Conservation (phyloP, 2,329 filamentous ascomycete species). For the Lasiodiplodia sp. region DNA sequence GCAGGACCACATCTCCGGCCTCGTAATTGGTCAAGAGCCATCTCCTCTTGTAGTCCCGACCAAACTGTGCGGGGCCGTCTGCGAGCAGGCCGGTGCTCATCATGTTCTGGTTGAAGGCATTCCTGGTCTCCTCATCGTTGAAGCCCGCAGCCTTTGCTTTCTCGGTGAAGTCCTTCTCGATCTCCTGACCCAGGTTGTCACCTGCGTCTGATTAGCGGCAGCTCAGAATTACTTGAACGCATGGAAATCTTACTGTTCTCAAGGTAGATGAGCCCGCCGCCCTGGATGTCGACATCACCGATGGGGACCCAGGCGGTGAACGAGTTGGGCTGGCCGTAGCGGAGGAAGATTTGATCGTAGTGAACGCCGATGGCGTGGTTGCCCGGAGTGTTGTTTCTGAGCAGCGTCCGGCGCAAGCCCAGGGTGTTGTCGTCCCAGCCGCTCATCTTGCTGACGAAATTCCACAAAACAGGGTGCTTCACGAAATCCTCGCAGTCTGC, state of each 20-base stretch:
- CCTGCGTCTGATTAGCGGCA: not conserved
- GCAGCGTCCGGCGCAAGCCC: conserved; percentile 56
- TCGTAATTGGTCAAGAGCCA: conserved; percentile 61
- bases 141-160: conserved; percentile 54
- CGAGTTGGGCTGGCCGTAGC: conserved; percentile 45
- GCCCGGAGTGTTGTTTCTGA: conserved; percentile 64
- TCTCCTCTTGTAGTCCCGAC: conserved; percentile 36
- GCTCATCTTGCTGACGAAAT: conserved; percentile 60
- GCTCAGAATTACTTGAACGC: not conserved
- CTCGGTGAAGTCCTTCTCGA: conserved; percentile 49
- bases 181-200: conserved; percentile 44
- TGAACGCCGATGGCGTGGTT: conserved; percentile 53
- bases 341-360: conserved; percentile 53
- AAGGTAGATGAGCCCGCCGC: conserved; percentile 54
- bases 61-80: conserved; percentile 52
- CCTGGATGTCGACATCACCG: conserved; percentile 45
- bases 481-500: conserved; percentile 52
- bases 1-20: conserved; percentile 57
- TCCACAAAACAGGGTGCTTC: conserved; percentile 58
- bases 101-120: conserved; percentile 59
- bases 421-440: conserved; percentile 62
- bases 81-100: conserved; percentile 59
- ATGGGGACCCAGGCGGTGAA: conserved; percentile 49
- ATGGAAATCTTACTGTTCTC: conserved; percentile 39
- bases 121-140: conserved; percentile 54